Evolutionary conservation across 1,139 yeast genomes (phyloP), one percentile per base, ranked within the genome.

Genomic region (Blastobotrys aristatus): DNA sequence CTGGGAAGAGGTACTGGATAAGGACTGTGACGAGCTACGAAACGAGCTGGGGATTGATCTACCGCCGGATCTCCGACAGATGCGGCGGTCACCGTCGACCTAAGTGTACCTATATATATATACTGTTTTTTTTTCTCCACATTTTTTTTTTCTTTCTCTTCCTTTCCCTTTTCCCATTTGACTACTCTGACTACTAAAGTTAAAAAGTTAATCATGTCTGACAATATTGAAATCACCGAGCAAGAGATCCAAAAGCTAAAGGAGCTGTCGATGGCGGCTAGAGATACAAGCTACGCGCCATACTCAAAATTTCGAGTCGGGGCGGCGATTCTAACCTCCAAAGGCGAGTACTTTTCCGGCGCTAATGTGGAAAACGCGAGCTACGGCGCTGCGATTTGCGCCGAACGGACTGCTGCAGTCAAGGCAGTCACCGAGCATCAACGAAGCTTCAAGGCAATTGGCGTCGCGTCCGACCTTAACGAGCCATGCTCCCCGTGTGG

Each of bases 281-380:
- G 65, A n/a, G 59, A 57, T 30, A 51, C 47, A 24, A 77, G 95
- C 1, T 87, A 88, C 64, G 74, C 84, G 16, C 96, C 96, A 2
- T 88, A 88, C 65, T 87, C 96, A 33, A 79, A 84, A 43, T 89
- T 87, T 66, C 72, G 90, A 41, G 98, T 92, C 2, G 97, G 97
- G 0, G 87, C 96, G 47, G 79, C 82, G 1, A 59, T 90, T 1
- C 60, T 85, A 29, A 73, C 88, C 0, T 62, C 62, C 1, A 66
- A 71, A 8, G 84, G 80, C 2, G 68, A 70, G 18, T 70, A 64
- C 40, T 67, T 82, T 31, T 64, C 68, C 11, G 98, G 97, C 3
- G 95, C 95, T 43, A 92, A 92, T 58, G 80, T 92, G 22, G 98
- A 92, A 63, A 92, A 90, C 62, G 97, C 97, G 2, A 81, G 94